Evolutionary conservation across 371 early-diverging fungal species (phyloP), one percentile per base, ranked within the genome.

Genomic region (Lichtheimia ornata): DNA sequence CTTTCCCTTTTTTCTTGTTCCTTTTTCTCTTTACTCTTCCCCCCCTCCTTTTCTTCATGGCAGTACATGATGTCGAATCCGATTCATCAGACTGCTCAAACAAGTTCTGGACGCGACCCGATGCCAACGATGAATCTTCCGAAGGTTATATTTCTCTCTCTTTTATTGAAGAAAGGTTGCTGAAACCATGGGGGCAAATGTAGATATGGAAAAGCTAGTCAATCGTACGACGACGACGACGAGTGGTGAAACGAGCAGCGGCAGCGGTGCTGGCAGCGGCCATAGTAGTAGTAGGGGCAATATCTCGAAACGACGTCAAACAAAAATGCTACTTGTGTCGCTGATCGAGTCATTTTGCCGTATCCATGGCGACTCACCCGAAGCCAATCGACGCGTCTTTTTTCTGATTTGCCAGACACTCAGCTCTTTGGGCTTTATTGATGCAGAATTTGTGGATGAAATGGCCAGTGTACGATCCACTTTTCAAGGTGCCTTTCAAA

Each of bases 271-370:
- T 35, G 11, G 11, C 6, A 11, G 14, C 11, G 12, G 18, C 45
- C 25, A 45, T 22, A 22, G 22, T 22, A 22, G 22, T 22, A 22
- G 22, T 22, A 43, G 25, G 9, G 17, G 45, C 44, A 44, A 27
- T 22, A 56, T 45, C 43, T 63, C 63, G 18, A 83, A 84, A 63
- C 67, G 84, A 17, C 66, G 83, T 20, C 91, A 91, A 65, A 88
- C 88, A 47, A 87, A 85, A 47, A 74, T 93, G 49, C 73, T 93
- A 0, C 66, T 92, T n/a, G 91, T 90, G 0, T 82, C 92, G 6
- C 71, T 92, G 22, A 79, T 92, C 1, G 91, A 93, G 59, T 91
- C 92, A 66, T 96, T 94, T 77, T 93, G 94, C 71, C 76, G 86
- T 50, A 68, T 93, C n/a, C 94, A 95, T 73, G 93, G 93, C 56